A percentile compares a stretch with the other conserved stretches of the same genome.
Conservation (phyloP, 1,284 basidiomycete species). For the Flammula alnicola region DNA sequence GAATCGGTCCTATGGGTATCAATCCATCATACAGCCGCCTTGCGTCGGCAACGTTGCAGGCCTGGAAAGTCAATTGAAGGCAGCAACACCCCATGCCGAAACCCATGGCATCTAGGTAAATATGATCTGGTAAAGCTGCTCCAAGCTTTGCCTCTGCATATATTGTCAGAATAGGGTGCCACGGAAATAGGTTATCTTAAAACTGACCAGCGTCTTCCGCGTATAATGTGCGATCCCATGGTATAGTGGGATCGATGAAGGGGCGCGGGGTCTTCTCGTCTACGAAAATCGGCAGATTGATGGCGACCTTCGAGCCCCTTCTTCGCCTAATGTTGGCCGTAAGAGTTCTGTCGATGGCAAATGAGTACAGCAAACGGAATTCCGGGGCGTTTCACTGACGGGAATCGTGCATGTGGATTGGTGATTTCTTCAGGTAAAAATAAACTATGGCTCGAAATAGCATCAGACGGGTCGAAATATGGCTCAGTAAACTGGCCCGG, state of each 20-base stretch:
- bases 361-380: constrained; percentile 10
- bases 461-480: constrained; percentile 72
- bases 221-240: constrained; percentile 81
- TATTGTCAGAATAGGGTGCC: constrained; percentile 8
- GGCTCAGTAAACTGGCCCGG: constrained; percentile 93
- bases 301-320: constrained; percentile 92
- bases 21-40: constrained; percentile 93
- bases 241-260: constrained; percentile 90
- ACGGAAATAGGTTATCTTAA: not conserved
- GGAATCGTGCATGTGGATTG: constrained; percentile 97
- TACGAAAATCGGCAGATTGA: constrained; percentile 93
- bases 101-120: constrained; percentile 99
- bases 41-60: constrained; percentile 92
- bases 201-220: constrained; percentile 77
- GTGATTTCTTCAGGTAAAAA: constrained; percentile 97
- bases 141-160: constrained; percentile 82
- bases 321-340: constrained; percentile 94
- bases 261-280: constrained; percentile 88
- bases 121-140: constrained; percentile 87
- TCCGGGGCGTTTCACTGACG: constrained; percentile 58
- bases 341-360: constrained; percentile 67
- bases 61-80: constrained; percentile 97
- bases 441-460: constrained; percentile 86
- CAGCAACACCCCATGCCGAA: constrained; percentile 99
- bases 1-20: constrained; percentile 92